Conservation (phyloP, 1,284 basidiomycete species). For the Ganoderma multipileum region DNA sequence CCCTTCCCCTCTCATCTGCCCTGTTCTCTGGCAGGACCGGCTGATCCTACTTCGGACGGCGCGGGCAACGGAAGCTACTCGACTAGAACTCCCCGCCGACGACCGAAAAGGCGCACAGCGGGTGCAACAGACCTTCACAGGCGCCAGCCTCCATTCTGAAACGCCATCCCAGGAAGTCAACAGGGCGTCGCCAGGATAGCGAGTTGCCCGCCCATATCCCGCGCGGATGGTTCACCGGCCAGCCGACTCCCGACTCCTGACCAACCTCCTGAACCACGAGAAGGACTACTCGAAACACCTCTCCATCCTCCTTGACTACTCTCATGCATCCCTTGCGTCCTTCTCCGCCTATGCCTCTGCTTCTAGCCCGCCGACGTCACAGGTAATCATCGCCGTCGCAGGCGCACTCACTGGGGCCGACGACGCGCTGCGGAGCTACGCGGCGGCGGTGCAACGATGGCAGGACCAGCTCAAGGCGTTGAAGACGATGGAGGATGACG, state of each 20-base stretch:
- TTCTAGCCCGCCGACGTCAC: slow-evolving; percentile 61
- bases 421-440: slow-evolving; percentile 69
- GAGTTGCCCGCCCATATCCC: neutral
- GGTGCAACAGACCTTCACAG: neutral
- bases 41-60: neutral
- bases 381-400: slow-evolving; percentile 65
- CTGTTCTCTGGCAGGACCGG: neutral
- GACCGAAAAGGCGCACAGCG: neutral
- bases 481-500: slow-evolving; percentile 65
- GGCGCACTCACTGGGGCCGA: slow-evolving; percentile 66
- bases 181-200: neutral
- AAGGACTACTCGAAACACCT: slow-evolving; percentile 75
- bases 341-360: slow-evolving; percentile 78
- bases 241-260: slow-evolving; percentile 72
- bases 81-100: neutral
- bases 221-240: slow-evolving; percentile 71
- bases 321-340: slow-evolving; percentile 66
- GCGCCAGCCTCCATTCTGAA: neutral
- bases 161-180: neutral
- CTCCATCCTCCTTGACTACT: slow-evolving; percentile 58
- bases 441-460: slow-evolving; percentile 67
- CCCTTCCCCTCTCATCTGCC: neutral
- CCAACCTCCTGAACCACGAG: slow-evolving; percentile 70
- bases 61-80: neutral
- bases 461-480: slow-evolving; percentile 63